Conservation (phyloP, 225 moss, liverwort and hornwort genomes). For the Rhytidiadelphus loreus region DNA sequence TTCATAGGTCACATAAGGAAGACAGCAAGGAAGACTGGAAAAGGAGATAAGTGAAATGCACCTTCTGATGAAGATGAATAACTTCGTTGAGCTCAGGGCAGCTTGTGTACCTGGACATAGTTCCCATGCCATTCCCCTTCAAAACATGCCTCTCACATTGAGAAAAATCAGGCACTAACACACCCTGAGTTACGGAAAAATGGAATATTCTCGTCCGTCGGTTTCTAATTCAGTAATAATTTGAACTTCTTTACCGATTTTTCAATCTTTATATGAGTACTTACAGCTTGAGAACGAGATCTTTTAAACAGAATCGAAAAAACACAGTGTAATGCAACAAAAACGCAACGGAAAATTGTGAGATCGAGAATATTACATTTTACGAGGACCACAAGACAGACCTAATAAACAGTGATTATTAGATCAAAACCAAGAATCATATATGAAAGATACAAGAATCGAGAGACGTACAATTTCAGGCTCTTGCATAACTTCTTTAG, state of each 20-base stretch:
- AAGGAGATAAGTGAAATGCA: background rate
- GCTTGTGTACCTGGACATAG: slow-evolving; percentile 51
- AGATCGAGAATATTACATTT: background rate
- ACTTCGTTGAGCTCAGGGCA: slow-evolving; percentile 80
- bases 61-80: slow-evolving; percentile 93
- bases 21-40: background rate
- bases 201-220: background rate
- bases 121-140: background rate
- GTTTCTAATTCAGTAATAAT: background rate
- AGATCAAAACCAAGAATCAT: background rate
- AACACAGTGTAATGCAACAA: background rate
- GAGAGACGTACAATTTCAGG: slow-evolving; percentile 15
- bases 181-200: too few species aligned
- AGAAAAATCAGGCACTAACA: background rate
- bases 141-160: background rate
- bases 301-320: too few species aligned
- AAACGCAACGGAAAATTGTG: background rate
- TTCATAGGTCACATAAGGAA: too few species aligned
- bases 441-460: background rate
- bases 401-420: background rate
- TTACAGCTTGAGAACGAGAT: background rate
- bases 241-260: too few species aligned
- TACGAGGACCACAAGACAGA: background rate
- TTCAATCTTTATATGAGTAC: background rate
- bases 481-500: slow-evolving; percentile 31